phyloP scores from a whole-genome alignment of 1,284 basidiomycete genomes.

The Limonomyces culmigenus region DNA sequence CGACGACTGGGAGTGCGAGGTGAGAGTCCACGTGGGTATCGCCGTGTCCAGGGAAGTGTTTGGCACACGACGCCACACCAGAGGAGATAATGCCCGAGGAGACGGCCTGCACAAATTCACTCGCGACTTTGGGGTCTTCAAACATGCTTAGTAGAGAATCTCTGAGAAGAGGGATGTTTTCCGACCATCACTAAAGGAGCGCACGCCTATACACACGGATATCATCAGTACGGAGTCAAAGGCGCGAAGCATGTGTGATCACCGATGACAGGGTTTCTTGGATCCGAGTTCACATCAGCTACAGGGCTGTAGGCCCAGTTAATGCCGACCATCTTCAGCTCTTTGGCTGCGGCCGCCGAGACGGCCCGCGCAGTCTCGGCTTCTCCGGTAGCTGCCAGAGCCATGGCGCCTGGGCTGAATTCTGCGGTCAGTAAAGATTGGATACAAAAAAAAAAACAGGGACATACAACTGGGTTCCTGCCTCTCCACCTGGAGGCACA shows the following conservation, averaged over 20 bases:
- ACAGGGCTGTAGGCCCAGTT: constrained; percentile 56
- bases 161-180: too few species aligned
- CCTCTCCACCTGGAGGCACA: constrained; percentile 17
- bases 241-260: constrained; percentile 6
- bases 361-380: constrained; percentile 27
- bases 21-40: constrained; percentile 58
- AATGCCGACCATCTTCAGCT: constrained; percentile 43
- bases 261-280: constrained; percentile 56
- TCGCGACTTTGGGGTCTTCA: too few species aligned
- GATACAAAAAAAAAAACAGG: not conserved
- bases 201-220: constrained; percentile 26
- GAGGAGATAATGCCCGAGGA: too few species aligned
- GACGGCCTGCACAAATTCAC: too few species aligned
- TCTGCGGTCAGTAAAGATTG: not conserved
- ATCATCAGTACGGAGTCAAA: constrained; percentile 3
- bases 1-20: constrained; percentile 42
- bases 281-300: constrained; percentile 51
- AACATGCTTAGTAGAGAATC: too few species aligned
- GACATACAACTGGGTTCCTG: constrained; percentile 50
- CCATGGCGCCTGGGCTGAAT: constrained; percentile 54
- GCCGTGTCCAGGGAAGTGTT: constrained; percentile 61
- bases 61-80: constrained; percentile 44
- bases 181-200: constrained; percentile 52
- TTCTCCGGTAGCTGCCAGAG: constrained; percentile 37
- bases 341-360: constrained; percentile 29